phyloP scores from a whole-genome alignment of 805 yeast species.

The Peterozyma toletana region DNA sequence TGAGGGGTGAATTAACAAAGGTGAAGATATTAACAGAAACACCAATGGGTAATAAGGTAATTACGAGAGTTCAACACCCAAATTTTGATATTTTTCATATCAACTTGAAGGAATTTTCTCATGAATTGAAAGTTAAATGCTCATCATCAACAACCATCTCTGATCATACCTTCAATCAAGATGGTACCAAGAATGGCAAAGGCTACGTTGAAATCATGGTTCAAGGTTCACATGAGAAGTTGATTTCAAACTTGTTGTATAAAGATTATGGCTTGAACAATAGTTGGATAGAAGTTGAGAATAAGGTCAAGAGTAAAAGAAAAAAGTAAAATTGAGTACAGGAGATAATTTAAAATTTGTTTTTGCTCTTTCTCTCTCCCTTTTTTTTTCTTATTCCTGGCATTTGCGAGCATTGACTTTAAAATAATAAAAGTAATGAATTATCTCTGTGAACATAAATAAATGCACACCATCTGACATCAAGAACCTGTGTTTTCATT shows the following conservation, averaged over 20 bases:
- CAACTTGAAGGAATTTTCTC: conserved; percentile 58
- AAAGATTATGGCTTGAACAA: conserved; percentile 55
- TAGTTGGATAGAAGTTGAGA: conserved; percentile 58
- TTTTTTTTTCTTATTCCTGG: no score
- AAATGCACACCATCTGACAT: no score
- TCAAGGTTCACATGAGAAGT: conserved; percentile 81
- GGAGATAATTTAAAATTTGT: no score
- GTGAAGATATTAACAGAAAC: conserved; percentile 63
- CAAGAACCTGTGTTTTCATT: no score
- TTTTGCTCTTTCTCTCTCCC: no score
- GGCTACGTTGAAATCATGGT: conserved; percentile 61
- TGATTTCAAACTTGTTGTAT: conserved; percentile 50
- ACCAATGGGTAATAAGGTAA: conserved; percentile 73
- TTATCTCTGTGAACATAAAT: no score
- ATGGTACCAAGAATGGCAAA: conserved; percentile 11
- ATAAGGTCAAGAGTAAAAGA: conserved; percentile 51
- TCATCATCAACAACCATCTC: conserved; percentile 84
- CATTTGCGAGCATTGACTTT: no score
- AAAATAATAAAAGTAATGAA: no score
- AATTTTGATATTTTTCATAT: conserved; percentile 65
- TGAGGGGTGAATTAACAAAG: conserved; percentile 63
- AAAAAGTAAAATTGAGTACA: conserved; percentile 19
- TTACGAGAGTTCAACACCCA: conserved; percentile 51
- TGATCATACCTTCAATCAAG: conserved; percentile 47
- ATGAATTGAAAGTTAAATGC: conserved; percentile 67